Evolutionary conservation across 139 green algal genomes (phyloP).

Genomic region (Chara braunii): DNA sequence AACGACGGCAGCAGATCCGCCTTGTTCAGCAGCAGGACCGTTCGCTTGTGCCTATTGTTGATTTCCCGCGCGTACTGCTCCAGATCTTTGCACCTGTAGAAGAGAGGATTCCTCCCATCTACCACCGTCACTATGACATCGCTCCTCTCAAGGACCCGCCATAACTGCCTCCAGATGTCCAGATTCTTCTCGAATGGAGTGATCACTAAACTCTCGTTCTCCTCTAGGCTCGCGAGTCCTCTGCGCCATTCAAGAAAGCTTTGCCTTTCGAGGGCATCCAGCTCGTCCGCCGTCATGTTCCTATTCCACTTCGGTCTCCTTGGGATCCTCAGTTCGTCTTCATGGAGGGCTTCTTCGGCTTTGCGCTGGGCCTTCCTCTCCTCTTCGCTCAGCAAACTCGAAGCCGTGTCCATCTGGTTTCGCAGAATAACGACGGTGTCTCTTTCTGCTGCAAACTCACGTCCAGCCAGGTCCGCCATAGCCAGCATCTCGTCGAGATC

Average conservation of each 20-base stretch:
- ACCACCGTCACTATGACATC: slow-evolving; percentile 84
- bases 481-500: slow-evolving; percentile 89
- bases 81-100: slow-evolving; percentile 81
- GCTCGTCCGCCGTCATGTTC: slow-evolving; percentile 61
- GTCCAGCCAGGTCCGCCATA: slow-evolving; percentile 76
- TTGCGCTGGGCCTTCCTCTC: not conserved
- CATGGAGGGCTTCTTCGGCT: slow-evolving; percentile 20
- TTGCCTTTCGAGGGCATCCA: slow-evolving; percentile 65
- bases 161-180: slow-evolving; percentile 97
- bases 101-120: slow-evolving; percentile 86
- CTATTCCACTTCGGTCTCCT: slow-evolving; percentile 66
- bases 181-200: slow-evolving; percentile 99
- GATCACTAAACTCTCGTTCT: slow-evolving; percentile 76
- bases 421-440: slow-evolving; percentile 8
- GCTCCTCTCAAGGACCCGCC: slow-evolving; percentile 88
- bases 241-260: slow-evolving; percentile 87
- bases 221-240: slow-evolving; percentile 68
- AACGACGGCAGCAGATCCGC: slow-evolving; percentile 76
- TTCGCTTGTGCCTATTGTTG: slow-evolving; percentile 53
- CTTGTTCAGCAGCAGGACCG: slow-evolving; percentile 94
- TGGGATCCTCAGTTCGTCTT: slow-evolving; percentile 45
- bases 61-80: no score
- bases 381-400: not conserved
- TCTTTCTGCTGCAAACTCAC: slow-evolving; percentile 81
- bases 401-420: slow-evolving; percentile 2